Evolutionary conservation across 2,329 filamentous ascomycete genomes (phyloP).

Genomic region (Ceratocystis harringtonii): DNA sequence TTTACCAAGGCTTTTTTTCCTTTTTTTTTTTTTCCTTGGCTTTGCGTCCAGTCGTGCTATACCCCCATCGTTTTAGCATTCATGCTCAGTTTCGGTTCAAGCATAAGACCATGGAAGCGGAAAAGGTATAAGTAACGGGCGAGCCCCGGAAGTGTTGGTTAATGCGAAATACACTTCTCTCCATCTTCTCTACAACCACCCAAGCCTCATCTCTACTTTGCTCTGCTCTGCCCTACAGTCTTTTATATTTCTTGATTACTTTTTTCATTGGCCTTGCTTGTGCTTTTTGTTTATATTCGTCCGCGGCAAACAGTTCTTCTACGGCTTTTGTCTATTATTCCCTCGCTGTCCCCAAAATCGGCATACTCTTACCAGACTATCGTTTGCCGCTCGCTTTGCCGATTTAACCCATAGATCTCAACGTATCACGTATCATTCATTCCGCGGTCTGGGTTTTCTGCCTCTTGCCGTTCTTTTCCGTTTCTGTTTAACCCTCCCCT

Average conservation of each 20-base stretch:
- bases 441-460: background rate
- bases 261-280: background rate
- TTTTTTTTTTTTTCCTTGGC: background rate
- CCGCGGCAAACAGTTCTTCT: background rate
- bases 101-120: background rate
- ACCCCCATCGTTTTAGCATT: background rate
- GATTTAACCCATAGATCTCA: background rate
- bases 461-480: background rate
- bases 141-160: background rate
- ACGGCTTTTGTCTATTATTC: background rate
- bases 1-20: background rate
- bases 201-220: background rate
- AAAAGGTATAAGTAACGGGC: background rate
- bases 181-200: background rate
- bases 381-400: background rate
- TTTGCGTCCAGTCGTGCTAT: background rate
- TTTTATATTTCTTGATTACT: background rate
- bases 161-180: background rate
- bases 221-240: background rate
- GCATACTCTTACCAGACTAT: background rate
- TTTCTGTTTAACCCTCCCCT: background rate
- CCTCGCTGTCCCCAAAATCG: background rate
- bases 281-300: background rate
- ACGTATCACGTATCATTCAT: no score
- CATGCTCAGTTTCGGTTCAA: background rate